Evolutionary conservation across 1,284 basidiomycete species (phyloP).

Genomic region (Schizopora paradoxa): DNA sequence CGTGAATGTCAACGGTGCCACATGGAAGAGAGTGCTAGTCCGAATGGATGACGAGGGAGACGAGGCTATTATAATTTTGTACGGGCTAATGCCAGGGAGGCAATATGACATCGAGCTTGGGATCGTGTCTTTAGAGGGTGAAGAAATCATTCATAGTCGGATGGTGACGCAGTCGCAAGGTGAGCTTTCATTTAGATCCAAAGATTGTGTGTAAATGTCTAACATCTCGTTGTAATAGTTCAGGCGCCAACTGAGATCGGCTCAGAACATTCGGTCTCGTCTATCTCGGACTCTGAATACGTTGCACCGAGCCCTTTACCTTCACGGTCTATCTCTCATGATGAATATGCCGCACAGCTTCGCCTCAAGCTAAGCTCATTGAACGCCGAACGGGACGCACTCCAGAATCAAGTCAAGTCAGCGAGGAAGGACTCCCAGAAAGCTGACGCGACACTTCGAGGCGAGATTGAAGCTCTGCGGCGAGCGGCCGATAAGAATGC

Average conservation of each 20-base stretch:
- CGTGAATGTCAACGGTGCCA: conserved; percentile 69
- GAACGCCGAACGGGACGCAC: conserved; percentile 52
- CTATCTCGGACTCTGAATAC: conserved; percentile 7
- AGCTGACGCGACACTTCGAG: conserved; percentile 62
- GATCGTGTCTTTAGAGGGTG: conserved; percentile 48
- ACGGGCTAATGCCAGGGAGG: conserved; percentile 71
- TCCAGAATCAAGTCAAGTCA: conserved; percentile 58
- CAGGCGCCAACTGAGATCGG: conserved; percentile 7
- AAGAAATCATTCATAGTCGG: conserved; percentile 43
- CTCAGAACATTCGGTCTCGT: conserved; percentile 9
- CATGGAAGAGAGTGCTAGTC: conserved; percentile 72
- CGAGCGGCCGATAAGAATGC: conserved; percentile 66
- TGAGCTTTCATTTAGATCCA: conserved; percentile 1
- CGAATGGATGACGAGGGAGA: conserved; percentile 70
- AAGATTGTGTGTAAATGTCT: not conserved
- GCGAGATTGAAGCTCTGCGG: conserved; percentile 71
- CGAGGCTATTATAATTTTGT: conserved; percentile 76
- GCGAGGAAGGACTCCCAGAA: conserved; percentile 70
- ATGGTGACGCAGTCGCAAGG: conserved; percentile 43
- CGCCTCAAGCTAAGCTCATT: conserved; percentile 52
- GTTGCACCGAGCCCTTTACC: conserved; percentile 26
- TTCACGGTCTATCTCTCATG: conserved; percentile 34
- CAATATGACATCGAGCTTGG: conserved; percentile 77
- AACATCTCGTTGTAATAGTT: not conserved
- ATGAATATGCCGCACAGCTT: conserved; percentile 59